Base-by-base conservation (phyloP, 2,329 filamentous ascomycete genomes). In the Mycosphaerella arachidis region DNA sequence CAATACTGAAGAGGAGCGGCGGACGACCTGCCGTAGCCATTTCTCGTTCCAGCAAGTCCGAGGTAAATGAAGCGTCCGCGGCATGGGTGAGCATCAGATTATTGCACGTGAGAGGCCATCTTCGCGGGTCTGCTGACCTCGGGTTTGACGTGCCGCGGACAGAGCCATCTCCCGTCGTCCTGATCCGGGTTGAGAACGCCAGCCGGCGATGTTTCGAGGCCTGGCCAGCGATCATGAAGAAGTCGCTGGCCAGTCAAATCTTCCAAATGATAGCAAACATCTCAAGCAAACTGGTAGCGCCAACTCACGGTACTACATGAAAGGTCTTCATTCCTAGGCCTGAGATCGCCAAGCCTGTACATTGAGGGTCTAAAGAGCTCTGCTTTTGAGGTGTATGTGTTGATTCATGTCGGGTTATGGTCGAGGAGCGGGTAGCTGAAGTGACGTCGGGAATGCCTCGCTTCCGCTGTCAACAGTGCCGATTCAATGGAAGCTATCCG, bases 191-290 rank as follows among this genome's bases (percentile, higher is more conserved):
- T 12, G 27, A 35, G 27, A 35, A 35, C 6, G 50, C 33, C 30
- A 35, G 50, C 30, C 50, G 50, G 10, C 13, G 10, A 30, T 52
- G 27, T 35, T 30, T 52, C 30, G 50, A 52, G 50, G 50, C 30
- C 8, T 6, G 9, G 50, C n/a, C 52, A 43, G 53, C 29, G 35
- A 4, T 10, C 24, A 35, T 43, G 4, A 27, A 12, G 12, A 40
- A 48, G 30, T 31, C 37, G 33, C 35, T 18, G n/a, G 31, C 57
- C 57, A 59, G 57, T 59, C 57, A 55, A 20, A 50, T 35, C 52
- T 59, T 48, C 45, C 57, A 59, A 55, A 55, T 55, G 45, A 10
- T 53, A 59, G 57, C 57, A 59, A 59, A 59, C 57, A 59, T 50
- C 40, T 31, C 29, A 31, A 55, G 51, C 57, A 55, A 59, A 55